Conservation (phyloP, 768 basidiomycete genomes). For the Mycena olivaceomarginata region DNA sequence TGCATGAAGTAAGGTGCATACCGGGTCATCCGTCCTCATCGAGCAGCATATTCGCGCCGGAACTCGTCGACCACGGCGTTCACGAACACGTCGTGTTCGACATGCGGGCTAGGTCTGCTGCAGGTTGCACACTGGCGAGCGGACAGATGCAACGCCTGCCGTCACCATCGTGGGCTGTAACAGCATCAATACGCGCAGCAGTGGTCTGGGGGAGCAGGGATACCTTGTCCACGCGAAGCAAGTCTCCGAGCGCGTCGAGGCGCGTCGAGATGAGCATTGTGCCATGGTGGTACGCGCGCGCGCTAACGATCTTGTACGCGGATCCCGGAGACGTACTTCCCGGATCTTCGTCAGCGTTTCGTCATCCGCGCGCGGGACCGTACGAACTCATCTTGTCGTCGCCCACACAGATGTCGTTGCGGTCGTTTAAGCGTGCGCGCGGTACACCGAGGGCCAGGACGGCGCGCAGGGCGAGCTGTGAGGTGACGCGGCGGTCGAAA, state of each 20-base stretch:
- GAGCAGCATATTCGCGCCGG: slow-evolving; percentile 71
- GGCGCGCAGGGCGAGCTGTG: slow-evolving; percentile 85
- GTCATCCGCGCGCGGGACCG: slow-evolving; percentile 12
- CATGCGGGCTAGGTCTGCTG: slow-evolving; percentile 66
- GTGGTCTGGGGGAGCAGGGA: slow-evolving; percentile 34
- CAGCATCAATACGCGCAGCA: background rate
- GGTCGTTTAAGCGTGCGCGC: slow-evolving; percentile 86
- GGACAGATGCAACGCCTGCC: slow-evolving; percentile 92
- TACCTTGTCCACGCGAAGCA: slow-evolving; percentile 83
- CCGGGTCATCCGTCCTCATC: slow-evolving; percentile 51
- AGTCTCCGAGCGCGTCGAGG: slow-evolving; percentile 81
- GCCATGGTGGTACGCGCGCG: slow-evolving; percentile 97
- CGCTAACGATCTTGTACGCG: slow-evolving; percentile 95
- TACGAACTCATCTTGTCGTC: slow-evolving; percentile 88
- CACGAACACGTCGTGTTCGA: slow-evolving; percentile 84
- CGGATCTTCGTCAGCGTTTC: slow-evolving; percentile 37
- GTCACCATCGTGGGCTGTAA: slow-evolving; percentile 86
- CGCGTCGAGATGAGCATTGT: slow-evolving; percentile 97
- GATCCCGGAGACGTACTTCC: slow-evolving; percentile 93
- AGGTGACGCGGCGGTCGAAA: slow-evolving; percentile 89
- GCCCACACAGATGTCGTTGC: slow-evolving; percentile 94
- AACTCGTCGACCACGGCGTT: slow-evolving; percentile 84
- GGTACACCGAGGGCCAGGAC: slow-evolving; percentile 83
- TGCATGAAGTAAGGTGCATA: background rate
- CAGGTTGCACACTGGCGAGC: slow-evolving; percentile 94